Evolutionary conservation across 208 protist species (phyloP).

Genomic region (Leishmania mexicana): DNA sequence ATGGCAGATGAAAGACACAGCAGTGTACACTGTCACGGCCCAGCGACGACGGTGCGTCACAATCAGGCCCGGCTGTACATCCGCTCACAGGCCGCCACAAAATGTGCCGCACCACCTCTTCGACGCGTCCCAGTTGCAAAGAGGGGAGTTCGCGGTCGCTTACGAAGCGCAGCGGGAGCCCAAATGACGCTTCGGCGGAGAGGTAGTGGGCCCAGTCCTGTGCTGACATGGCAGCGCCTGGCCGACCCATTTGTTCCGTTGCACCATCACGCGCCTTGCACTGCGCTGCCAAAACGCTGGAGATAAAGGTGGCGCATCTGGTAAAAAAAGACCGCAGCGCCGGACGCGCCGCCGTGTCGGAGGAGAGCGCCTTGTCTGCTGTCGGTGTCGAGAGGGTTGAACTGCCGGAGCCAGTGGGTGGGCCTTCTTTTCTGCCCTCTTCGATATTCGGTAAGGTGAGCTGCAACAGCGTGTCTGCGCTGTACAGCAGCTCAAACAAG

Average conservation of each 20-base stretch:
- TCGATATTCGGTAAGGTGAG: conserved; percentile 1
- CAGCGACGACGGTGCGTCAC: not conserved
- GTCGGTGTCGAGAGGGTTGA: not conserved
- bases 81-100: conserved; percentile 9
- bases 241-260: not conserved
- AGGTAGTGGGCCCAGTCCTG: conserved; percentile 27
- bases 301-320: conserved; percentile 22
- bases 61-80: not conserved
- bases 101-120: conserved; percentile 23
- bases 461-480: not conserved
- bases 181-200: conserved; percentile 14
- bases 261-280: not conserved
- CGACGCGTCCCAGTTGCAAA: conserved; percentile 11
- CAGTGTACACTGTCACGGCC: not conserved
- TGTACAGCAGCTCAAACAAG: conserved; percentile 31
- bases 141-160: conserved; percentile 9
- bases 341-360: not conserved
- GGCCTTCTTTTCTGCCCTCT: not conserved
- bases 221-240: conserved; percentile 10
- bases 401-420: not conserved
- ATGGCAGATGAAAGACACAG: conserved; percentile 19
- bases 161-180: conserved; percentile 24
- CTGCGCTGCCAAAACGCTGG: conserved; percentile 16
- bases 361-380: not conserved
- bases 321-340: conserved; percentile 21